Evolutionary conservation across 1,139 yeast genomes (phyloP), one percentile per base, ranked within the genome.

Genomic region (Yueomyces sp.): DNA sequence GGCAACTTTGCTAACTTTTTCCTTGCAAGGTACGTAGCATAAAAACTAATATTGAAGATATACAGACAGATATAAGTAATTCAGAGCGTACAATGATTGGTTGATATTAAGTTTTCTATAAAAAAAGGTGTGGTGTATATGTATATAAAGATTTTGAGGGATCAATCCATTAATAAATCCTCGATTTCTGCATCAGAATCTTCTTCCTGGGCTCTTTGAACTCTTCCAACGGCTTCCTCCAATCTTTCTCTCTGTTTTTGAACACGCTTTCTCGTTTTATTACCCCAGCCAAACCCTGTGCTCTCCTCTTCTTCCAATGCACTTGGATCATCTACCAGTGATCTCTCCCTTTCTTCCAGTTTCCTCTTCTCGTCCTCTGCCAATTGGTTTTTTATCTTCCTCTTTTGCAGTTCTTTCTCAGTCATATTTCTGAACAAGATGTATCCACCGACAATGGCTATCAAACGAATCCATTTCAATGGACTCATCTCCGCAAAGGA

Each of bases 241-340:
- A 81, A 66, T 26, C 70, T 51, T 40, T 71, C 67, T 53, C 77
- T 73, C 51, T 78, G 78, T 46, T 67, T 65, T 62, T 75, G 73
- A 39, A 74, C 76, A 41, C 62, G 68, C 50, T 69, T 67, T 64
- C 87, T 73, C 7, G 89, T 81, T 56, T 72, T 71, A 59, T 81
- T 81, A 44, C 91, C 91, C 86, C 87, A 81, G 27, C 91, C 89
- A 66, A 81, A 81, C 6, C 36, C 45, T 36, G 30, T 52, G 48
- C 42, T 60, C 30, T 33, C 59, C 47, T 67, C 57, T 40, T 59
- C 60, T 39, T 56, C 60, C 6, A 29, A 6, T 35, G 52, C 51
- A 3, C 48, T 48, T 26, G 70, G 68, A 36, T 61, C 57, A 9
- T 65, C 69, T n/a, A 66, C 67, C 39, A 68, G 57, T 19, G 67